Percentiles rank a stretch among this genome's conserved stretches.
phyloP scores from a whole-genome alignment of 2,329 filamentous ascomycete species.

The Hirsutella rhossiliensis region DNA sequence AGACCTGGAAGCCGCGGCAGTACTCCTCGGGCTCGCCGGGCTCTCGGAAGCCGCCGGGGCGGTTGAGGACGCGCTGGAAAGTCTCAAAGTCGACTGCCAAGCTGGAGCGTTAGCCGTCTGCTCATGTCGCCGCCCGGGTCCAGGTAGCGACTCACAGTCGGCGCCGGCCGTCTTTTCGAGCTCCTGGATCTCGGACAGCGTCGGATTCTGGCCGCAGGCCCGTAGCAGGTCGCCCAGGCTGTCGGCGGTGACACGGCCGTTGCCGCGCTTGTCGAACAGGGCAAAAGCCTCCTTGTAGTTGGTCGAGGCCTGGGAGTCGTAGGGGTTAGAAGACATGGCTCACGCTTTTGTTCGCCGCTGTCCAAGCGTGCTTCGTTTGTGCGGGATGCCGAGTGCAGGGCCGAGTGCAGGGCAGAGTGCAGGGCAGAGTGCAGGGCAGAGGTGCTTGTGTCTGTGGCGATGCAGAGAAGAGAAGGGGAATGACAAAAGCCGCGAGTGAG shows the following conservation, averaged over 20 bases:
- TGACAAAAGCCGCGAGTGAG: not conserved
- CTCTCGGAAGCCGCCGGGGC: constrained; percentile 94
- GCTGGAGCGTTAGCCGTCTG: not conserved
- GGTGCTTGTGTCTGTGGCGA: not conserved
- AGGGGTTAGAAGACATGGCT: constrained; percentile 39
- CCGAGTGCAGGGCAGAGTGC: not conserved
- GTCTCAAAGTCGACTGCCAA: constrained; percentile 86
- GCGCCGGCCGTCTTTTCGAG: constrained; percentile 80
- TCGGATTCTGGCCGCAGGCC: constrained; percentile 96
- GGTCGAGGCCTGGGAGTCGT: constrained; percentile 57
- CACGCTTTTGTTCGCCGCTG: not conserved
- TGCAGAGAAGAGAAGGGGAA: not conserved
- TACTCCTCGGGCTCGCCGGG: constrained; percentile 97
- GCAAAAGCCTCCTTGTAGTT: constrained; percentile 99
- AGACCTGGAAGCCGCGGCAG: constrained; percentile 96
- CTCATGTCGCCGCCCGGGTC: not conserved
- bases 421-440: not conserved
- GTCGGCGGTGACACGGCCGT: constrained; percentile 77
- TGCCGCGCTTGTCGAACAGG: constrained; percentile 98
- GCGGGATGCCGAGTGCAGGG: not conserved
- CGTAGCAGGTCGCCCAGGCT: constrained; percentile 87
- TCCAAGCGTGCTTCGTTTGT: not conserved
- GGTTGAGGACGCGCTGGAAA: constrained; percentile 93
- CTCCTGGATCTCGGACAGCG: constrained; percentile 81
- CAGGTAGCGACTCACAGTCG: constrained; percentile 62